Conservation (phyloP, 2,329 filamentous ascomycete species). For the Balansia obtecta region DNA sequence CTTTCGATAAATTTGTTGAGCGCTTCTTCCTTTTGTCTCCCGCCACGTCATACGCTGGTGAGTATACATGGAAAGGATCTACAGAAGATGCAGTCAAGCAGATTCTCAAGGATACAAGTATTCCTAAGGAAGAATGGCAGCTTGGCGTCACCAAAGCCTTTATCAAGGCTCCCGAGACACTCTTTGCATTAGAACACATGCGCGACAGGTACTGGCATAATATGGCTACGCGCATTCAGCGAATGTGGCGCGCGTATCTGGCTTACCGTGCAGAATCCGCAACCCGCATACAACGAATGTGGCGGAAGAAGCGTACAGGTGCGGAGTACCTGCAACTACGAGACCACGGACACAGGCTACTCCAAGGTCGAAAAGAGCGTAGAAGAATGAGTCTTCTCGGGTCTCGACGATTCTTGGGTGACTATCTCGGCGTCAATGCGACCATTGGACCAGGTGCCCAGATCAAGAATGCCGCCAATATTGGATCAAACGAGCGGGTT, state of each 20-base stretch:
- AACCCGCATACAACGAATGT: constrained; percentile 87
- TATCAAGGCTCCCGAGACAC: constrained; percentile 92
- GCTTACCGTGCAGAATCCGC: constrained; percentile 87
- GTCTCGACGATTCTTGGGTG: constrained; percentile 83
- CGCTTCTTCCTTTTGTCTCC: constrained; percentile 92
- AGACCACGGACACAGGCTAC: constrained; percentile 72
- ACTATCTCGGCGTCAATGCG: constrained; percentile 85
- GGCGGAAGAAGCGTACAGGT: constrained; percentile 84
- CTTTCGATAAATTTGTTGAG: constrained; percentile 96
- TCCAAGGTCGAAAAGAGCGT: constrained; percentile 80
- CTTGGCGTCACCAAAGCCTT: constrained; percentile 96
- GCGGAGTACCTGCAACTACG: constrained; percentile 80
- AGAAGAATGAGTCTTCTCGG: constrained; percentile 83
- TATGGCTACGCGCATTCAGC: constrained; percentile 95
- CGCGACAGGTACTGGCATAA: constrained; percentile 98
- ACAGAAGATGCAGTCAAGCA: constrained; percentile 78
- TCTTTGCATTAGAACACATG: constrained; percentile 97
- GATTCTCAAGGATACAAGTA: constrained; percentile 92
- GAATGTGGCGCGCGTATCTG: constrained; percentile 93
- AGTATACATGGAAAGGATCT: constrained; percentile 91
- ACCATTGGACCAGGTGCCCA: constrained; percentile 67
- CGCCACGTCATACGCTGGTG: constrained; percentile 88
- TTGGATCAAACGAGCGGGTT: constrained; percentile 60
- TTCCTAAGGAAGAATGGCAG: constrained; percentile 90
- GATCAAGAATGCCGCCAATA: constrained; percentile 61